Evolutionary conservation across 1,284 basidiomycete genomes (phyloP).

Genomic region (Volvariella volvacea): DNA sequence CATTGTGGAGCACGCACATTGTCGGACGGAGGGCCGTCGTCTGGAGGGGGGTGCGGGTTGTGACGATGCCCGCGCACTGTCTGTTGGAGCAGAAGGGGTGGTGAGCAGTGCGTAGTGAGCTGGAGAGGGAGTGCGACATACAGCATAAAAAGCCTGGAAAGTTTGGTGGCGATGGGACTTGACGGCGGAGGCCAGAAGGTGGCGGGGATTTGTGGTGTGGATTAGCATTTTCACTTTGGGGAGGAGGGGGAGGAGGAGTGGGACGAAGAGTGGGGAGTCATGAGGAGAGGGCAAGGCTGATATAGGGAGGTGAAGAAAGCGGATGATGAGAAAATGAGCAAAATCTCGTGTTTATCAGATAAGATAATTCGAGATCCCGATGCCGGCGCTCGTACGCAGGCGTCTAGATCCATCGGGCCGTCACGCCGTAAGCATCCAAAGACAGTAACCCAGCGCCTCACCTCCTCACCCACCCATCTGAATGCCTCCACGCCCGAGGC

Average conservation of each 20-base stretch:
- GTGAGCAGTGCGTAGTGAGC: constrained; percentile 6
- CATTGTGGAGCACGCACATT: constrained; percentile 31
- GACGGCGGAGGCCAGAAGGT: constrained; percentile 20
- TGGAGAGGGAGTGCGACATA: constrained; percentile 4
- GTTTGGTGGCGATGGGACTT: constrained; percentile 28
- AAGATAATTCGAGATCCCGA: neutral
- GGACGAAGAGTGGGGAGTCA: constrained; percentile 9
- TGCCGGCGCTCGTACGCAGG: too few relatives aligned
- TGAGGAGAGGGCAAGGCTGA: constrained; percentile 8
- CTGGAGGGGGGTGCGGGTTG: constrained; percentile 26
- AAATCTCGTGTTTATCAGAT: neutral
- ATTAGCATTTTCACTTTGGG: constrained; percentile 20
- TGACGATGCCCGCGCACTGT: constrained; percentile 45
- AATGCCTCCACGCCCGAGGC: too few relatives aligned
- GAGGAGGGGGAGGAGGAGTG: neutral
- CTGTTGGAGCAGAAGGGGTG: constrained; percentile 22
- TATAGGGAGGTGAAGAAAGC: neutral
- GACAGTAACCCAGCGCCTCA: too few relatives aligned
- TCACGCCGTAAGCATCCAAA: too few relatives aligned
- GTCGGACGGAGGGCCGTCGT: constrained; percentile 43
- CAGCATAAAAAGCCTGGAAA: constrained; percentile 57
- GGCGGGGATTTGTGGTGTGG: constrained; percentile 16
- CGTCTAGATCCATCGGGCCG: too few relatives aligned
- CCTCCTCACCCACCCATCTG: too few relatives aligned
- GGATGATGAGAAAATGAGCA: neutral